Evolutionary conservation across 2,329 filamentous ascomycete species (phyloP), one percentile per base, ranked within the genome.

Genomic region (Neofusicoccum cordaticola): DNA sequence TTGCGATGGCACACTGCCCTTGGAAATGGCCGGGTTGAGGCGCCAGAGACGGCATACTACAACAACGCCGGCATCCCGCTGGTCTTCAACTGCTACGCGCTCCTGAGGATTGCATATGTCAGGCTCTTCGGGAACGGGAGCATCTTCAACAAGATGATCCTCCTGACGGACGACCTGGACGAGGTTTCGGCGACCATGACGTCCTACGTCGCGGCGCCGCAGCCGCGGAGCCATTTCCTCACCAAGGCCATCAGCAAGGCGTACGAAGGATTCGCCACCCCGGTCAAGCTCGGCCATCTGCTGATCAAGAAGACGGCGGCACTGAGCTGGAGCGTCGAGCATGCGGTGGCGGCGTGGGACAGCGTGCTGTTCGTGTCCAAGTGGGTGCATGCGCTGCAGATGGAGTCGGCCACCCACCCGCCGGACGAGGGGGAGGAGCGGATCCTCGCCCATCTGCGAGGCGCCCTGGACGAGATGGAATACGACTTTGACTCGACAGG

Each of bases 311-410:
- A 75, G 67, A 75, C 73, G 13, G 72, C 72, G 9, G 71, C 72
- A 22, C 68, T 75, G 19, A 71, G 67, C 7, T 75, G 72, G 70
- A 73, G 72, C 37, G 56, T 77, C 44, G 75, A 75, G 63, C 73
- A 76, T 64, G 73, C 74, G n/a, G 67, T 74, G 47, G 71, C 73
- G 6, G 73, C 68, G 27, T 77, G 74, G 74, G 74, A 75, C 22
- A 34, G 39, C 39, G 53, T 72, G 2, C 44, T 76, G 7, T 71
- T 75, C 61, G 69, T 73, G 11, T 72, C 73, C 11, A 76, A 76
- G 67, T 76, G 73, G 73, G 69, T 75, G 3, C 71, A 75, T 44
- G 71, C 69, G 0, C 61, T 76, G 9, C 73, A 76, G 52, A 68
- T 68, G 9, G 67, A 72, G 52, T 45, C 65, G n/a, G 19, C 60